phyloP scores from a whole-genome alignment of 1,284 basidiomycete genomes.

The Moesziomyces globuligerus region DNA sequence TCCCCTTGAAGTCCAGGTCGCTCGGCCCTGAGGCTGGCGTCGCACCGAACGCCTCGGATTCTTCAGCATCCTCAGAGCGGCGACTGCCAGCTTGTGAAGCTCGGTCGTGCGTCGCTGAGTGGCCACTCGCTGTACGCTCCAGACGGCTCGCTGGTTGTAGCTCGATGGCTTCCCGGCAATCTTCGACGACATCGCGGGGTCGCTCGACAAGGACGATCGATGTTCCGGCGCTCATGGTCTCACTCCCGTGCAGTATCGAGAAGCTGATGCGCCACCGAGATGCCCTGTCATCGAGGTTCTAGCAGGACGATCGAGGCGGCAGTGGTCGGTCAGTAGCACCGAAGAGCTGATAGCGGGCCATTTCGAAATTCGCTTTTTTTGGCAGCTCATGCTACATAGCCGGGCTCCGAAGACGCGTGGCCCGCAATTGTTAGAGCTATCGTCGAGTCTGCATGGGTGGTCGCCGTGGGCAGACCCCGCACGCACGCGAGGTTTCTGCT shows the following conservation, averaged over 20 bases:
- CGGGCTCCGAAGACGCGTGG: too few relatives aligned
- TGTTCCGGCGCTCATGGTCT: constrained; percentile 12
- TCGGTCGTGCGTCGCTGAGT: neutral
- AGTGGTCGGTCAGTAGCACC: neutral
- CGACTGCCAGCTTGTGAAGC: neutral
- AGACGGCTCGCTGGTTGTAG: constrained; percentile 7
- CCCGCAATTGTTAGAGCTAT: neutral
- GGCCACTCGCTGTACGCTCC: constrained; percentile 11
- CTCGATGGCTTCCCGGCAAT: neutral
- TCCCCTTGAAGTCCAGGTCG: constrained; percentile 36
- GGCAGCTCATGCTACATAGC: neutral
- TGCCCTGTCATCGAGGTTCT: neutral
- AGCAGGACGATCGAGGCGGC: neutral
- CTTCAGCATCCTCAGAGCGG: neutral
- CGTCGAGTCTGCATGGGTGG: neutral
- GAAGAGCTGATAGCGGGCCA: neutral
- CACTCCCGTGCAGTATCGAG: neutral
- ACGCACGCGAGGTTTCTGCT: neutral
- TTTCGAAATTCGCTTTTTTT: neutral
- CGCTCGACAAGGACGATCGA: constrained; percentile 1
- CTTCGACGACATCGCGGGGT: neutral
- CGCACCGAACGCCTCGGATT: constrained; percentile 15
- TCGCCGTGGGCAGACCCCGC: neutral
- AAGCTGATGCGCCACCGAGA: neutral
- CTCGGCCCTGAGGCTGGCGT: constrained; percentile 15